Evolutionary conservation across 352 stramenopile species (phyloP).

Genomic region (Phytopythium boreale): DNA sequence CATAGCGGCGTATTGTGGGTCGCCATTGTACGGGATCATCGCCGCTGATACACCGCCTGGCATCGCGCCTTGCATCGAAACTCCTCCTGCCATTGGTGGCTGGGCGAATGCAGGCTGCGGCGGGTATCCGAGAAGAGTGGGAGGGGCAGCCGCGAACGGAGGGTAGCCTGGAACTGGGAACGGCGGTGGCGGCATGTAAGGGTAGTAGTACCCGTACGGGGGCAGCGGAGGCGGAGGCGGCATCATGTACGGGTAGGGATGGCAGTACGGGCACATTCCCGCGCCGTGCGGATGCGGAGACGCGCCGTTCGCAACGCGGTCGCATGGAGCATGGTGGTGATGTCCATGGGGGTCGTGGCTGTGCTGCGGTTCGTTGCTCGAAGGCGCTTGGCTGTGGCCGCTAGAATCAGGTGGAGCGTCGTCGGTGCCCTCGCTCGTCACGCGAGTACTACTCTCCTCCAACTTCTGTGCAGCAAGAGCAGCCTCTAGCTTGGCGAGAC

Average conservation of each 20-base stretch:
- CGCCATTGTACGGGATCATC: constrained; percentile 32
- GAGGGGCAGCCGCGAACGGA: constrained; percentile 1
- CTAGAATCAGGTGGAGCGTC: neutral
- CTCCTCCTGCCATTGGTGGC: constrained; percentile 21
- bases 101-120: constrained; percentile 11
- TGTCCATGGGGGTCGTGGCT: neutral
- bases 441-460: constrained; percentile 5
- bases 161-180: constrained; percentile 16
- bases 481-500: constrained; percentile 33
- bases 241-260: constrained; percentile 37
- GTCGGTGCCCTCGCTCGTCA: neutral
- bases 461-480: constrained; percentile 30
- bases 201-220: constrained; percentile 40
- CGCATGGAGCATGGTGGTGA: neutral
- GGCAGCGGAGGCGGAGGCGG: constrained; percentile 18
- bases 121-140: constrained; percentile 22
- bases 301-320: neutral
- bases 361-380: neutral
- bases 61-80: constrained; percentile 14
- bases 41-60: constrained; percentile 11
- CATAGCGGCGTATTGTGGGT: constrained; percentile 13
- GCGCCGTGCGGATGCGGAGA: neutral
- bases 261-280: constrained; percentile 10
- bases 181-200: constrained; percentile 27
- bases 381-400: neutral